phyloP scores from a whole-genome alignment of 352 stramenopile species.

The Pythium pyrilobum region DNA sequence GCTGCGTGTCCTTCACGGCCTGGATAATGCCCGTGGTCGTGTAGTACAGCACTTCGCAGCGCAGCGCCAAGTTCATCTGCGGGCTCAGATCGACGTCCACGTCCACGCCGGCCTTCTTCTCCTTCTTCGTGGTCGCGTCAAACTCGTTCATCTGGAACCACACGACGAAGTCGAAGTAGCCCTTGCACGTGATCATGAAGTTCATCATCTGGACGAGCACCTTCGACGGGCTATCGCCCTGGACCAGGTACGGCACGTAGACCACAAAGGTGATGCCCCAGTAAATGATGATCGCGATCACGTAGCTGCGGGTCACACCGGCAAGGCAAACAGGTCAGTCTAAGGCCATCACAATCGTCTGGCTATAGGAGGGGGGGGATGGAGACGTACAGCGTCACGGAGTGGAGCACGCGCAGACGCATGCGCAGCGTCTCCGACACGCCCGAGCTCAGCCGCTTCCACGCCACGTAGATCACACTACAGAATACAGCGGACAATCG shows the following conservation, averaged over 20 bases:
- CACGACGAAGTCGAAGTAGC: conserved; percentile 87
- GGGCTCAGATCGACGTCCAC: conserved; percentile 83
- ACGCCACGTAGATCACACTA: conserved; percentile 83
- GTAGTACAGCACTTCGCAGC: conserved; percentile 85
- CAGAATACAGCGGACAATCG: too few species aligned
- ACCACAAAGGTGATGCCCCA: conserved; percentile 82
- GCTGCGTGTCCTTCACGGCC: conserved; percentile 67
- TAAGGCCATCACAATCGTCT: too few species aligned
- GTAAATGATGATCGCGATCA: conserved; percentile 90
- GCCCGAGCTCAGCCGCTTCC: conserved; percentile 70
- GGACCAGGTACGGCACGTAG: conserved; percentile 82
- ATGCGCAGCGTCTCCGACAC: conserved; percentile 82
- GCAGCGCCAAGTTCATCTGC: conserved; percentile 80
- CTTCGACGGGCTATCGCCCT: conserved; percentile 31
- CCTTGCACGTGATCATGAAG: conserved; percentile 89
- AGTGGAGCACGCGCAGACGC: conserved; percentile 81
- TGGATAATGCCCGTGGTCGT: conserved; percentile 87
- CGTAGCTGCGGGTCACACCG: conserved; percentile 40
- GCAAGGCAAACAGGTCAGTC: neutral
- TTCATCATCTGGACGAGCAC: conserved; percentile 78
- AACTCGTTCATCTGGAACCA: conserved; percentile 90
- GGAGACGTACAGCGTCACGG: conserved; percentile 84
- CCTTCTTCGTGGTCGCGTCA: conserved; percentile 27
- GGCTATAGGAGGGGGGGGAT: too few species aligned
- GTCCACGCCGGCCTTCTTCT: conserved; percentile 66